Evolutionary conservation across 2,329 filamentous ascomycete species (phyloP).

Genomic region (Phaeoacremonium minimum): DNA sequence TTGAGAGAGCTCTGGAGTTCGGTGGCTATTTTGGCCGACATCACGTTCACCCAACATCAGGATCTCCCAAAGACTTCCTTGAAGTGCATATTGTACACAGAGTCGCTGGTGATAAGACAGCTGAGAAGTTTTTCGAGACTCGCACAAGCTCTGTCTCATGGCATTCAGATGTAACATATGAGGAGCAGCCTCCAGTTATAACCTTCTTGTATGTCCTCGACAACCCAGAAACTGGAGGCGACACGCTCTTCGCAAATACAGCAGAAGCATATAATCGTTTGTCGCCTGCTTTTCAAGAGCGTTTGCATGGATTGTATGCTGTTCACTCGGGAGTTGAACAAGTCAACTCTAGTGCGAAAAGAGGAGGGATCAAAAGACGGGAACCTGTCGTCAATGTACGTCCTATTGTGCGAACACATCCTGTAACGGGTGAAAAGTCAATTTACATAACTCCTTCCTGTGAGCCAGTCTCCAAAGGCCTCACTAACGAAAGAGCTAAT

Average conservation of each 20-base stretch:
- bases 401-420: slow-evolving; percentile 76
- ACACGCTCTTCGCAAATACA: slow-evolving; percentile 78
- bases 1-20: slow-evolving; percentile 58
- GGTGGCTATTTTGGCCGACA: slow-evolving; percentile 56
- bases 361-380: slow-evolving; percentile 67
- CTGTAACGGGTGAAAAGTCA: slow-evolving; percentile 76
- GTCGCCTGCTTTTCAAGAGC: slow-evolving; percentile 71
- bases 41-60: slow-evolving; percentile 72
- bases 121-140: slow-evolving; percentile 54
- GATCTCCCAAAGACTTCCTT: slow-evolving; percentile 61
- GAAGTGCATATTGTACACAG: slow-evolving; percentile 69
- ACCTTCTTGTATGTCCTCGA: slow-evolving; percentile 87
- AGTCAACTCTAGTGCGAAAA: slow-evolving; percentile 61
- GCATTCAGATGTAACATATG: slow-evolving; percentile 87
- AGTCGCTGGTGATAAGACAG: slow-evolving; percentile 60
- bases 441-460: slow-evolving; percentile 80
- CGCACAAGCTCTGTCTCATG: slow-evolving; percentile 78
- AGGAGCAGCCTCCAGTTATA: slow-evolving; percentile 81
- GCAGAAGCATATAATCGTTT: slow-evolving; percentile 77
- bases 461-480: slow-evolving; percentile 33
- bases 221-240: slow-evolving; percentile 71
- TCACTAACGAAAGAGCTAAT: background rate
- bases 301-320: slow-evolving; percentile 75
- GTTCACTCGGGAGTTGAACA: slow-evolving; percentile 81
- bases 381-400: slow-evolving; percentile 72